phyloP scores from a whole-genome alignment of 352 stramenopile species.

The Pythium scleroteichum region DNA sequence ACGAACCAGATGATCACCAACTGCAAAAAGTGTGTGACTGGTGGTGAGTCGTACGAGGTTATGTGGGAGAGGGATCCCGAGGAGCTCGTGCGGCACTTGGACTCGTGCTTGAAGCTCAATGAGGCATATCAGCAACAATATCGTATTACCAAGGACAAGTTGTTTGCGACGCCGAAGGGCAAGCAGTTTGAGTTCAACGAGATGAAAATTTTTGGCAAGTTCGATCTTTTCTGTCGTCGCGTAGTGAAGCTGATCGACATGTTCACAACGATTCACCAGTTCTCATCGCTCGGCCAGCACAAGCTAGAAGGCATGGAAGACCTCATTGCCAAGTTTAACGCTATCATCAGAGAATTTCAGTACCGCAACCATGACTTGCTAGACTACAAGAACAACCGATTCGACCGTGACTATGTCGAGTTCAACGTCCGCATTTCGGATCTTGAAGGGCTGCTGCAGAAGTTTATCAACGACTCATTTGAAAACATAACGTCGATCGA shows the following conservation, averaged over 20 bases:
- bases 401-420: conserved; percentile 96
- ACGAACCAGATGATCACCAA: conserved; percentile 99
- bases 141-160: conserved; percentile 96
- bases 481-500: conserved; percentile 99
- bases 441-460: conserved; percentile 95
- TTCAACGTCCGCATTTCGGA: conserved; percentile 96
- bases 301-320: conserved; percentile 93
- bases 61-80: conserved; percentile 96
- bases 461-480: conserved; percentile 99
- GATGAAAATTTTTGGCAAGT: conserved; percentile 99
- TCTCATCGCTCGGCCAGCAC: conserved; percentile 91
- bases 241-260: conserved; percentile 99
- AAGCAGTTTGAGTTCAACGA: conserved; percentile 99
- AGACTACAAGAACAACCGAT: conserved; percentile 99
- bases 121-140: conserved; percentile 99
- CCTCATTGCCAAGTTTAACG: conserved; percentile 93
- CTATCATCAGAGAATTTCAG: conserved; percentile 96
- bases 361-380: conserved; percentile 97
- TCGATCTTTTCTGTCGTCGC: conserved; percentile 97
- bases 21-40: conserved; percentile 95
- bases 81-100: conserved; percentile 93
- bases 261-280: conserved; percentile 98
- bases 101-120: conserved; percentile 97
- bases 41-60: conserved; percentile 81
- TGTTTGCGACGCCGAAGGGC: conserved; percentile 93